Conservation (phyloP, 176 grass and related monocot species). For the Oryza officinalis region DNA sequence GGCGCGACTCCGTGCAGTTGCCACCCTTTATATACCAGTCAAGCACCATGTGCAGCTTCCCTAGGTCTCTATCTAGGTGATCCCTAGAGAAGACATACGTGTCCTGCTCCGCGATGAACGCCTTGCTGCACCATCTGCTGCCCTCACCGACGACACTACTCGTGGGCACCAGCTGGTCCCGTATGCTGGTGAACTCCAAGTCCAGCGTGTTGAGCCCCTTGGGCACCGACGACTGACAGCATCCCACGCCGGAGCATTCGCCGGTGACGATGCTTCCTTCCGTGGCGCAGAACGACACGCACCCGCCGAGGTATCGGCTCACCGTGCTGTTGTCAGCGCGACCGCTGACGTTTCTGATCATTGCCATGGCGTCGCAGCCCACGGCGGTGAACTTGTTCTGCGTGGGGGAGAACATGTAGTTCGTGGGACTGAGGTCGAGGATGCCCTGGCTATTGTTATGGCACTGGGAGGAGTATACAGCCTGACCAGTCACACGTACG, state of each 20-base stretch:
- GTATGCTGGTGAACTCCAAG: slow-evolving; percentile 31
- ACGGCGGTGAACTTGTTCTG: slow-evolving; percentile 43
- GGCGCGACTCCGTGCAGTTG: neutral
- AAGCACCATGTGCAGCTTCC: slow-evolving; percentile 8
- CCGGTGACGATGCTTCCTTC: slow-evolving; percentile 27
- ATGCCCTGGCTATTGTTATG: neutral
- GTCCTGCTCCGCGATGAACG: slow-evolving; percentile 7
- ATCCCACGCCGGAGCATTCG: slow-evolving; percentile 34
- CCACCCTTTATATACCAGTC: neutral
- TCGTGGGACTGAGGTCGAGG: neutral
- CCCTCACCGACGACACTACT: neutral
- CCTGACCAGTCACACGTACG: slow-evolving; percentile 1
- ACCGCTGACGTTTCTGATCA: slow-evolving; percentile 11
- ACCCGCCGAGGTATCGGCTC: slow-evolving; percentile 7
- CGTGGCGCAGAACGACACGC: slow-evolving; percentile 32
- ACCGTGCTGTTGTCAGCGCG: neutral
- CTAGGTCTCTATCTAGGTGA: neutral
- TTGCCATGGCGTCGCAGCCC: slow-evolving; percentile 40
- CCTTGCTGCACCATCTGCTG: slow-evolving; percentile 5
- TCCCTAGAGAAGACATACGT: neutral
- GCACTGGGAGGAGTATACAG: slow-evolving; percentile 3
- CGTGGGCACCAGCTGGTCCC: neutral
- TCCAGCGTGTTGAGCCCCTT: neutral
- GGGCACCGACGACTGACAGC: slow-evolving; percentile 39
- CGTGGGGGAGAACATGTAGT: slow-evolving; percentile 30